Base-by-base conservation (phyloP, 495 filamentous ascomycete species). In the Xylaria curta region DNA sequence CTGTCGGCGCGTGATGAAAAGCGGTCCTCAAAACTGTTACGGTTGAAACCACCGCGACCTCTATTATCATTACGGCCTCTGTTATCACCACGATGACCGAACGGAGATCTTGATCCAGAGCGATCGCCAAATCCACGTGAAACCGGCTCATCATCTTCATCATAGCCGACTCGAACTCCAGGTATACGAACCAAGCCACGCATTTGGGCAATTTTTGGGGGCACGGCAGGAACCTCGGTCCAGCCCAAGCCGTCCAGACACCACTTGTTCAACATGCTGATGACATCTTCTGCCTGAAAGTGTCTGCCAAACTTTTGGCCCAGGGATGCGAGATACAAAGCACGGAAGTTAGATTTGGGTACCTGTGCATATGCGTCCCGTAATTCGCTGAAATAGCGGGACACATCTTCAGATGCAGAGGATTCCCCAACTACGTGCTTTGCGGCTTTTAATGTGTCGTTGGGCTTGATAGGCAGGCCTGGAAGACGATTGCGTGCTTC, bases 401-500 rank as follows among this genome's bases (percentile, higher is more conserved):
- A 59, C 70, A 85, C 36, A 78, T 81, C 40, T 33, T 66, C 51
- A 76, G 82, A 13, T 76, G 81, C 5, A 85, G 69, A 60, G 72
- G 78, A 28, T 71, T 76, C 47, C 75, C 79, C 73, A 77, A 78
- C 24, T 74, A 72, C 38, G 82, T 87, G 85, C 89, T 87, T 72
- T 89, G 88, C 61, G 88, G 81, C 61, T 56, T 77, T 40, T 9
- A 87, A 56, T 9, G 74, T 76, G 4, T 82, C 78, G 76, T 93
- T 90, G 0, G 81, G 75, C 54, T 89, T 74, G 71, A 99, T 83
- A 7, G 94, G 94, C 21, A 98, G 85, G 31, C 82, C 82, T 21
- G 78, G 77, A 13, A 97, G 85, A 9, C 83, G 84, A 0, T 78
- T 31, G 13, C 86, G 78, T 9, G 87, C 83, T 13, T 84, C 80